Base-by-base conservation (phyloP, 345 rosid genomes). In the Noccaea bulbosa region DNA sequence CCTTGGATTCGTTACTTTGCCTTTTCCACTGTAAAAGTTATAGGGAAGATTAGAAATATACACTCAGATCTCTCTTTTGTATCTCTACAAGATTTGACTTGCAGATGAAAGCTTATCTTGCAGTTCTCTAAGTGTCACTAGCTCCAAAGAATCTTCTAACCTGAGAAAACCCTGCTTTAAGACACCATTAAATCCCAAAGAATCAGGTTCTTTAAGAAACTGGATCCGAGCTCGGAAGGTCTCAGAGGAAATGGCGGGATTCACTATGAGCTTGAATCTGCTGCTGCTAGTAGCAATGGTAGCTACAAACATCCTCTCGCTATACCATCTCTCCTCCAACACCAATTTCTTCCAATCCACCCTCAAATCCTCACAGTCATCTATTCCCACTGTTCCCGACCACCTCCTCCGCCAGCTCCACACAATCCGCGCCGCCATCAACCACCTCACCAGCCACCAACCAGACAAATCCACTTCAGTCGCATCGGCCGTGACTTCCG, bases 221-320 rank as follows among this genome's bases (percentile, higher is more conserved):
- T 33, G 48, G 55, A 70, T 55, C 61, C 16, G 2, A 46, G 35
- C 20, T 37, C 16, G 5, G 7, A 54, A 64, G 35, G 37, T 41
- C 20, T 4, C 2, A 16, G 44, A 16, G 24, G 15, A 10, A 3
- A 67, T 66, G 68, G 88, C 89, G 85, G 98, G 98, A 39, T 81
- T 88, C 84, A 84, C 90, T n/a, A 94, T 94, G 98, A 84, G 96
- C 49, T 81, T 94, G 73, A 94, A 94, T 63, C 72, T 94, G 27
- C 57, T 89, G 9, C 92, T 94, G 11, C 85, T 94, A 32, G 30
- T 91, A 41, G 95, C 93, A 7, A 94, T 94, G 99, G 99, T 94
- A 45, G 99, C 98, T 46, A 94, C 98, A 49, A 94, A 92, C 79
- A 84, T 94, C 56, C 93, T 94, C 64, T 89, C 99, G 54, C 89